Base-by-base conservation (phyloP, 768 basidiomycete species). In the Fistulinella prunicolor region DNA sequence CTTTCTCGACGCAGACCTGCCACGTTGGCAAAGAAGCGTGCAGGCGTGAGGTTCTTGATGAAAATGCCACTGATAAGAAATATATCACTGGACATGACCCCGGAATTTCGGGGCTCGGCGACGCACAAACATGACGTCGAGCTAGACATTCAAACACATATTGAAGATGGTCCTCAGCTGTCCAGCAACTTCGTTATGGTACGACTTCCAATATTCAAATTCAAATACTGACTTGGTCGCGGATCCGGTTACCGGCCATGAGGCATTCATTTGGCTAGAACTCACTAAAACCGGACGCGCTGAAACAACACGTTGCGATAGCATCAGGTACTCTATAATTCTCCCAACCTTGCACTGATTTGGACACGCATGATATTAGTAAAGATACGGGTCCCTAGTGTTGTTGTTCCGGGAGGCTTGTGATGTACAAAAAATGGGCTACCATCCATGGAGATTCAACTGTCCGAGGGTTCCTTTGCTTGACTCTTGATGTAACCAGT, bases 11-110 rank as follows among this genome's bases (percentile, higher is more conserved):
- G 32, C 35, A 38, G 37, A 17, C 38, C 24, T 6, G 10, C 49
- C 58, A 58, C 53, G 57, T 56, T 56, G 43, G 40, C 5, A 20
- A 35, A 36, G 28, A 22, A 14, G 29, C 32, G 23, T 52, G 42
- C 4, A 32, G 7, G 13, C 30, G 13, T 32, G 30, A 32, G 13
- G 30, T 14, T 4, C 4, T 42, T 46, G 47, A 46, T 49, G 47
- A 28, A 19, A 37, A 38, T 26, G 30, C 20, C 17, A 22, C n/a
- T 13, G 30, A 40, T 24, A 29, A 32, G 30, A 19, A 20, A 22
- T 26, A 29, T 22, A 9, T 32, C 50, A 9, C 29, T 35, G 16
- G n/a, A n/a, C n/a, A n/a, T n/a, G n/a, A n/a, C n/a, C n/a, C n/a
- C n/a, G n/a, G n/a, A n/a, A n/a, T n/a, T n/a, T n/a, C n/a, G n/a